Evolutionary conservation across 2,329 filamentous ascomycete genomes (phyloP), one percentile per base, ranked within the genome.

Genomic region (Celoporthe dispersa): DNA sequence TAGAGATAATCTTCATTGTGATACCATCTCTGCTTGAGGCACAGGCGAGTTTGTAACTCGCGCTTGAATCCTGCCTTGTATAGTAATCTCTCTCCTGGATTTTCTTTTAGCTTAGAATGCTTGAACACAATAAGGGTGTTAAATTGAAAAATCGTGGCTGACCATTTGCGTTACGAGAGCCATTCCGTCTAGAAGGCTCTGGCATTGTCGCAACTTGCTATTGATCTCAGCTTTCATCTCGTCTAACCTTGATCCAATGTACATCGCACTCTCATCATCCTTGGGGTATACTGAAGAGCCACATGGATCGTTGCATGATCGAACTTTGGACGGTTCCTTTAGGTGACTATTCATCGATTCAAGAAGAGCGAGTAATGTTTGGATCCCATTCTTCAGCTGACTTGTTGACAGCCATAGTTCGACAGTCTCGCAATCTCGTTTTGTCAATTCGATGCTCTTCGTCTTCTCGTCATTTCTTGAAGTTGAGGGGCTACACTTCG

Each of bases 1-100:
- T 22, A 1, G 71, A 69, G 5, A 71, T 73, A 11, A 64, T 51
- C 37, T 53, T 71, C 74, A 75, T 75, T 11, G 73, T 67, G 39
- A 61, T 73, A 33, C 74, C 71, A 31, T 76, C 75, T 31, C 60
- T 70, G 55, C 71, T 74, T 1, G 74, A 69, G 3, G 68, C 69
- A n/a, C 63, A 61, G 3, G 74, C 74, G 41, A 75, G 74, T 19
- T 41, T 65, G 19, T 71, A 74, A 3, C 53, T 75, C 0, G 68
- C 65, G 33, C 37, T 48, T 11, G 74, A 67, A 35, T 74, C 73
- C 19, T 44, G 44, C 14, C 73, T 71, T 16, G 74, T 70, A 4
- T 73, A 68, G 44, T 75, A 70, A 41, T 75, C 75, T 65, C 70
- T 74, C 55, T 75, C 74, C 74, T 76, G 28, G 2, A 16, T 22